phyloP scores from a whole-genome alignment of 257 asterid species.

The Verbena officinalis region DNA sequence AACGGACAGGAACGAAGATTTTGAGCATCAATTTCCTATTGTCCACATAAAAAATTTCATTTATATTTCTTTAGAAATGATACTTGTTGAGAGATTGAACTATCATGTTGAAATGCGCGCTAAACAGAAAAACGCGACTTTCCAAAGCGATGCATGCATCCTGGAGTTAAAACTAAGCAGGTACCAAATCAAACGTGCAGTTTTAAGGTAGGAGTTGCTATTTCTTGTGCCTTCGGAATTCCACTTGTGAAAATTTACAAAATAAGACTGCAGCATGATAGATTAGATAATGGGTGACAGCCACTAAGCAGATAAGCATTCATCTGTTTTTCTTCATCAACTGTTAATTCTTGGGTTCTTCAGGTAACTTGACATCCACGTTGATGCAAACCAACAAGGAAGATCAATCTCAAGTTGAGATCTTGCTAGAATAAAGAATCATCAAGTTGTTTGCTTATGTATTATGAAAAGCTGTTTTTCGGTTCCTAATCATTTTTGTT shows the following conservation, averaged over 20 bases:
- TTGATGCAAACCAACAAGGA: conserved; percentile 5
- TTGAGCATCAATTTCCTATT: neutral
- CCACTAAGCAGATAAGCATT: neutral
- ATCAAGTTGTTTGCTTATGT: neutral
- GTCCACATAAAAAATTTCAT: conserved; percentile 1
- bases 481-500: conserved; percentile 16
- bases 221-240: neutral
- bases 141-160: no score
- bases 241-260: conserved; percentile 6
- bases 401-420: conserved; percentile 8
- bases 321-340: conserved; percentile 1
- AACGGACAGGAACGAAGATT: conserved; percentile 5
- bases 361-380: conserved; percentile 14
- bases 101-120: neutral
- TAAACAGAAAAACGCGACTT: no score
- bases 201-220: conserved; percentile 13
- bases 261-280: conserved; percentile 6
- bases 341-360: neutral
- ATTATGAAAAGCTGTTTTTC: neutral
- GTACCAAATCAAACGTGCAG: conserved; percentile 10
- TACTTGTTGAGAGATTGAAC: conserved; percentile 3
- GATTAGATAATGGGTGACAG: conserved; percentile 2
- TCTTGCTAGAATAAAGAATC: neutral
- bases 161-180: neutral
- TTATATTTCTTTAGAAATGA: conserved; percentile 9